These are phyloP conservation scores for Alnus glutinosa DNA, from an alignment of 306 rosid genomes.

Conservation along the genomic window DNA sequence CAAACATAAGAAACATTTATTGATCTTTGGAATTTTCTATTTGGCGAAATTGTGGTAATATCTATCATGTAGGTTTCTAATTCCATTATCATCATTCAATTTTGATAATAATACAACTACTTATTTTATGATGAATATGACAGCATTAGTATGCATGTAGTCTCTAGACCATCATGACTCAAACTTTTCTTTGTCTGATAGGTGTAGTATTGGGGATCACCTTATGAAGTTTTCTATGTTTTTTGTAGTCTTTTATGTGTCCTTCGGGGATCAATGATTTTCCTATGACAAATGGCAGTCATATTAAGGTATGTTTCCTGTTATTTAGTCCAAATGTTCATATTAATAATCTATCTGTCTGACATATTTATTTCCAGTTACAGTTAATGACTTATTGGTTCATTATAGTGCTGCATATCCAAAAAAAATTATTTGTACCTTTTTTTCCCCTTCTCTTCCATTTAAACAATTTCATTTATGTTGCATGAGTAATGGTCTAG, in stretches of 20 bases:
- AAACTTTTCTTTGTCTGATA: neutral
- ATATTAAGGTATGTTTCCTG: conserved; percentile 66
- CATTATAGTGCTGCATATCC: conserved; percentile 7
- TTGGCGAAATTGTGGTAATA: neutral
- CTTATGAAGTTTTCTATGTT: conserved; percentile 21
- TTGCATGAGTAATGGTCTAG: neutral
- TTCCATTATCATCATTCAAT: neutral
- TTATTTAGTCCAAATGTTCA: neutral
- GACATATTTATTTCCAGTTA: conserved; percentile 10
- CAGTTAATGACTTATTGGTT: conserved; percentile 5
- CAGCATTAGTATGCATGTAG: neutral
- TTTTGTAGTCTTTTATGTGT: conserved; percentile 90
- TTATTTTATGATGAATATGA: neutral
- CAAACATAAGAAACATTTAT: neutral
- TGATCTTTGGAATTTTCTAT: neutral
- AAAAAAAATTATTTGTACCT: neutral
- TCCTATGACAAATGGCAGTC: conserved; percentile 80
- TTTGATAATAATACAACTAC: neutral
- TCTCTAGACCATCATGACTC: neutral
- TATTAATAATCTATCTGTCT: neutral
- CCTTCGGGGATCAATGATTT: conserved; percentile 96
- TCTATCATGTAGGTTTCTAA: neutral
- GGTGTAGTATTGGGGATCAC: neutral
- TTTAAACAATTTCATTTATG: conserved; percentile 1
- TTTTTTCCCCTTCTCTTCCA: neutral